Evolutionary conservation across 257 asterid species (phyloP).

Genomic region (Solanum gandarillasii): DNA sequence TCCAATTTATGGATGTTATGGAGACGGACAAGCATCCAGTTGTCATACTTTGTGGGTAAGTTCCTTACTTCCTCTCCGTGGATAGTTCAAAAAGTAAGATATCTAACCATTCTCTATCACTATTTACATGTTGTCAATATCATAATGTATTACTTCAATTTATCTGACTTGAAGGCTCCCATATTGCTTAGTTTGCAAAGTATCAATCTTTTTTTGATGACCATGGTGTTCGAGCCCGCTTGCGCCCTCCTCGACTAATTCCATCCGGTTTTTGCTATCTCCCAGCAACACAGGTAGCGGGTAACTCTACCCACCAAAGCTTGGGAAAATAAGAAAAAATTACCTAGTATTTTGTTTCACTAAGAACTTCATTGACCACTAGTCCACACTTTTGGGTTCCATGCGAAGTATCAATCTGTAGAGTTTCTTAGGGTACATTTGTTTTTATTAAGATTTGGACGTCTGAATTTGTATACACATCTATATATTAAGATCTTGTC

Average conservation of each 20-base stretch:
- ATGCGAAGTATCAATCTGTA: neutral
- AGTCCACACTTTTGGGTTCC: neutral
- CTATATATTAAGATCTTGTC: neutral
- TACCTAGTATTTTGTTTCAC: neutral
- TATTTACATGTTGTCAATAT: neutral
- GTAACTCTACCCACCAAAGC: neutral
- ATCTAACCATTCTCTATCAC: neutral
- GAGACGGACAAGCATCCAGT: slow-evolving; percentile 86
- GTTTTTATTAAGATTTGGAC: neutral
- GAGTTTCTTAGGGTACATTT: neutral
- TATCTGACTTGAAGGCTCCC: neutral
- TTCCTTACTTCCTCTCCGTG: neutral
- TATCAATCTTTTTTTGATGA: neutral
- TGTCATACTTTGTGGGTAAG: slow-evolving; percentile 66
- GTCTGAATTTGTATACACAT: neutral
- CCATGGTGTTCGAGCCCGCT: neutral
- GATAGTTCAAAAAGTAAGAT: neutral
- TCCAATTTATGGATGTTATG: slow-evolving; percentile 34
- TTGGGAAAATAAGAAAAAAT: neutral
- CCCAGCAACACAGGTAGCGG: neutral
- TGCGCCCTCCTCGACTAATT: neutral
- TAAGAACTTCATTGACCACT: neutral
- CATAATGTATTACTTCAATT: neutral
- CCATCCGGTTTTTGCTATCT: neutral
- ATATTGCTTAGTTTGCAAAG: neutral